These are phyloP conservation scores for Microcyclosporella mali DNA, from an alignment of 2,329 filamentous ascomycete genomes.

Conservation along the genomic window DNA sequence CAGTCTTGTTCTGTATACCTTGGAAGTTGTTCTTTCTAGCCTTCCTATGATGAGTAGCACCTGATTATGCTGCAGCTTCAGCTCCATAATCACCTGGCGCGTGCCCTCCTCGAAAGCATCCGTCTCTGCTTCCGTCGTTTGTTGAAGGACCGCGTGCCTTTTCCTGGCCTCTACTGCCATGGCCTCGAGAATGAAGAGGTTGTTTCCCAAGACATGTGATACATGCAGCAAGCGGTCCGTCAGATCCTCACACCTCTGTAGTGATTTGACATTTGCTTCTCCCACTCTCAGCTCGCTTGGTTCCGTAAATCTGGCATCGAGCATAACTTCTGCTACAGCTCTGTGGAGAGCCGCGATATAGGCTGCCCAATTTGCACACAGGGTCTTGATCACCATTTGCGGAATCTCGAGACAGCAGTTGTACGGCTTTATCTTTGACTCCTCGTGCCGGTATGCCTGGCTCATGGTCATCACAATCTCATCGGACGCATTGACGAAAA, in stretches of 20 bases:
- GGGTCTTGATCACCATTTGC: conserved; percentile 3
- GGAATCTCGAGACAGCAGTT: too few relatives aligned
- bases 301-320: conserved; percentile 5
- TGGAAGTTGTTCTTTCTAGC: conserved; percentile 2
- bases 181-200: conserved; percentile 3
- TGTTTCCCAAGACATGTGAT: conserved; percentile 8
- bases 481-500: conserved; percentile 5
- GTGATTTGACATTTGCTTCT: conserved; percentile 6
- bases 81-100: conserved; percentile 2
- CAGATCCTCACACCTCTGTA: too few relatives aligned
- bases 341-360: conserved; percentile 7
- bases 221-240: conserved; percentile 7
- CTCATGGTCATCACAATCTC: background rate
- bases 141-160: background rate
- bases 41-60: conserved; percentile 5
- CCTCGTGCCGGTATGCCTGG: too few relatives aligned
- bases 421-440: too few relatives aligned
- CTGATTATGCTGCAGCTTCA: conserved; percentile 8
- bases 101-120: background rate
- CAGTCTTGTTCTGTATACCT: background rate
- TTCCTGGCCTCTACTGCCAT: background rate
- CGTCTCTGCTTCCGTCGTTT: background rate
- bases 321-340: conserved; percentile 6
- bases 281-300: conserved; percentile 5
- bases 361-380: conserved; percentile 4